A percentile compares a stretch with the other conserved stretches of the same genome.
These are phyloP conservation scores for Murraya koenigii DNA, from an alignment of 345 rosid genomes.

Conservation along the genomic window DNA sequence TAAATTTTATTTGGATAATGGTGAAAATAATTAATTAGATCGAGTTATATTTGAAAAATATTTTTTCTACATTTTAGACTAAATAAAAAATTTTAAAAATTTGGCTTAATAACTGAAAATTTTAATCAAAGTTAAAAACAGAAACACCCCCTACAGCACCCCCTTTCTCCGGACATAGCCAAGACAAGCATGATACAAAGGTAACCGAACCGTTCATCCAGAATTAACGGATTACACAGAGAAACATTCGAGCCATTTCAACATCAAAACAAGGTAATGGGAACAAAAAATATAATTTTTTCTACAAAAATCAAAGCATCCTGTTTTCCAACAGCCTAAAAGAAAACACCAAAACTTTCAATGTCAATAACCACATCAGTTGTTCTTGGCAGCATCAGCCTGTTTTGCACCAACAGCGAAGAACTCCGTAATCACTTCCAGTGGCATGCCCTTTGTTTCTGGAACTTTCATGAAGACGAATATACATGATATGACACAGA, in stretches of 20 bases:
- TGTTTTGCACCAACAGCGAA: conserved; percentile 81
- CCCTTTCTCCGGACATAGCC: too few species aligned
- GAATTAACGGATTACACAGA: not conserved
- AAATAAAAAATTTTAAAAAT: too few species aligned
- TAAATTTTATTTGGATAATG: too few species aligned
- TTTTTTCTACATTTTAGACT: too few species aligned
- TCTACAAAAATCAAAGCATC: conserved; percentile 23
- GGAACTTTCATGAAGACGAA: conserved; percentile 84
- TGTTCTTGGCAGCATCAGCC: conserved; percentile 46
- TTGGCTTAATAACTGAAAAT: too few species aligned
- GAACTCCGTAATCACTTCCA: conserved; percentile 92
- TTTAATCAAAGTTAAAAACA: too few species aligned
- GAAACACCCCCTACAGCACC: too few species aligned
- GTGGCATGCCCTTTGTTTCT: conserved; percentile 98
- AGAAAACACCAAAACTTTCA: conserved; percentile 26
- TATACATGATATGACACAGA: conserved; percentile 63
- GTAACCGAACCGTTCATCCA: not conserved
- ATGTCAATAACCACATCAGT: conserved; percentile 26
- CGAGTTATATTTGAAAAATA: too few species aligned
- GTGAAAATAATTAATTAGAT: too few species aligned
- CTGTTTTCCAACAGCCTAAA: conserved; percentile 4
- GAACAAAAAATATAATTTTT: not conserved
- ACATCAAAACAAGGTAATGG: not conserved
- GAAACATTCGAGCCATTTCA: not conserved
- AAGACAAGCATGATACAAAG: not conserved